Evolutionary conservation across 306 rosid genomes (phyloP), one percentile per base, ranked within the genome.

Genomic region (Vicia villosa): DNA sequence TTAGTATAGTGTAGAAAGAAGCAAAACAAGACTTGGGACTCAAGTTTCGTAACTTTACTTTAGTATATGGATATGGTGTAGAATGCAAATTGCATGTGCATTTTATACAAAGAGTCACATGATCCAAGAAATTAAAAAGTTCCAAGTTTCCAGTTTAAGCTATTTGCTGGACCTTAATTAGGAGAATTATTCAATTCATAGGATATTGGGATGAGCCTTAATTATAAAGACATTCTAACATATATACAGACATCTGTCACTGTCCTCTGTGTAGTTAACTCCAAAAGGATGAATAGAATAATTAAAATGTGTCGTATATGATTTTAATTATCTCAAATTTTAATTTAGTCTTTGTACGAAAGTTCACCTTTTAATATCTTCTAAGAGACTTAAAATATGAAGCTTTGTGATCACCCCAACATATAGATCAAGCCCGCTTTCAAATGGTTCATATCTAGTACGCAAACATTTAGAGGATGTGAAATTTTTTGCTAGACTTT

Each of bases 41-140:
- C 54, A 84, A 89, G 89, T 62, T 72, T 83, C 5, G 6, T 51
- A 40, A 28, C 36, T 63, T 42, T 54, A 59, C 36, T 61, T 59
- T 8, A 24, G 30, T 1, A 50, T 5, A 30, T 6, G 14, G 32
- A 54, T 24, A 24, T 13, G 10, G 56, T 58, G 75, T 73, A 64
- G 73, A 70, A 47, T 34, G 28, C 9, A 36, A 34, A 65, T 12
- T 30, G 86, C 86, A 78, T 59, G 83, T 87, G 83, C 78, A 73
- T 66, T 73, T 75, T 73, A 76, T 83, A 84, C 76, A 80, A 84
- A 80, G 82, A 71, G 20, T 78, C 89, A 76, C 86, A 61, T 75
- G 89, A 84, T 84, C 83, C 74, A 73, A 84, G 40, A 54, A 47
- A 51, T 58, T 28, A 8, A 52, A 63, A 68, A 74, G 70, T 51